Evolutionary conservation across 805 yeast genomes (phyloP).

Genomic region (Lipomyces sp.): DNA sequence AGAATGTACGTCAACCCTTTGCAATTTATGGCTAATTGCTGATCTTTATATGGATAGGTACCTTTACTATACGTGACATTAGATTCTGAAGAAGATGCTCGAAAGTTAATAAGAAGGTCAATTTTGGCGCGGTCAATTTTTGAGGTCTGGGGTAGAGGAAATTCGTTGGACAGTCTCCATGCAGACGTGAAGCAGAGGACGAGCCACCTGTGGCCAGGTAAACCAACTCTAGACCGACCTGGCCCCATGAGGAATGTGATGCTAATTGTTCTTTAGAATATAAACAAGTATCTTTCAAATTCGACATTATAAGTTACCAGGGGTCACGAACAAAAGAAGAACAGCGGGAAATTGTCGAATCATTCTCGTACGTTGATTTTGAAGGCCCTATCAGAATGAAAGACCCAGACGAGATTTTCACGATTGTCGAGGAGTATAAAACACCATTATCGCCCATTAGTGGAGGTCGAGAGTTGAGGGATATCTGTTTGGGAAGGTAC

Average conservation of each 20-base stretch:
- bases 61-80: slow-evolving; percentile 78
- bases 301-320: slow-evolving; percentile 77
- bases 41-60: slow-evolving; percentile 36
- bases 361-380: slow-evolving; percentile 70
- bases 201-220: slow-evolving; percentile 15
- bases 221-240: neutral
- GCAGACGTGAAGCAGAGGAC: slow-evolving; percentile 49
- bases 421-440: slow-evolving; percentile 75
- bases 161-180: slow-evolving; percentile 62
- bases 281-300: slow-evolving; percentile 66
- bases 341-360: slow-evolving; percentile 68
- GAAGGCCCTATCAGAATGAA: slow-evolving; percentile 81
- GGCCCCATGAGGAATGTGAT: neutral
- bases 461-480: slow-evolving; percentile 54
- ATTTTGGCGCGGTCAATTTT: slow-evolving; percentile 76
- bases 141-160: slow-evolving; percentile 82
- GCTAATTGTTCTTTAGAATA: slow-evolving; percentile 41
- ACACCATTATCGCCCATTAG: slow-evolving; percentile 38
- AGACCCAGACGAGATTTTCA: slow-evolving; percentile 69
- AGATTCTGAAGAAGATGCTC: slow-evolving; percentile 70
- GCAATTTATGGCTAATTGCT: neutral
- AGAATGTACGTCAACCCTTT: slow-evolving; percentile 42
- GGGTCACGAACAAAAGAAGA: slow-evolving; percentile 62
- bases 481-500: slow-evolving; percentile 76
- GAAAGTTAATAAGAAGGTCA: slow-evolving; percentile 64